Conservation (phyloP, 2,329 filamentous ascomycete species). For the Colletotrichum caudatum region DNA sequence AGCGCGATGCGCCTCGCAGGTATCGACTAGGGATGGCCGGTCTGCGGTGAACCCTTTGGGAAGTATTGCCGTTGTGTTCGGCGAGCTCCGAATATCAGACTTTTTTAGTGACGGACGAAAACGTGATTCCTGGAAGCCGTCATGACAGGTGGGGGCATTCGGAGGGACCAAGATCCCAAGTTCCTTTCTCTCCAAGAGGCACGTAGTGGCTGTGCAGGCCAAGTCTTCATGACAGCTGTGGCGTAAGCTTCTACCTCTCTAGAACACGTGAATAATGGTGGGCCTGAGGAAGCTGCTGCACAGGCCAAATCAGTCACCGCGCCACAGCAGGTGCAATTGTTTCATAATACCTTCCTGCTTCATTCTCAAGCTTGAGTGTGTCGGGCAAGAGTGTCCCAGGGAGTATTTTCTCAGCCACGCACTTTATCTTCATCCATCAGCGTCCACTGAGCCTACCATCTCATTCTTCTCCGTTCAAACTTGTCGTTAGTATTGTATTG, state of each 20-base stretch:
- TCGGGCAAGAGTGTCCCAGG: conserved; percentile 32
- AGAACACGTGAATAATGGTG: conserved; percentile 35
- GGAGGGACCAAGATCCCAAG: neutral
- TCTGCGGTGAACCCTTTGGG: conserved; percentile 32
- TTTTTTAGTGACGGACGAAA: neutral
- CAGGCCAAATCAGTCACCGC: conserved; percentile 30
- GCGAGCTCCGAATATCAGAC: conserved; percentile 26
- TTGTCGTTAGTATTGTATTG: conserved; percentile 11
- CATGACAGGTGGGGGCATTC: neutral
- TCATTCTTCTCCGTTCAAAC: conserved; percentile 8
- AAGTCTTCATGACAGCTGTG: conserved; percentile 13
- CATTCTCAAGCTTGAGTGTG: conserved; percentile 35
- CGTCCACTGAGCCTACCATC: conserved; percentile 8
- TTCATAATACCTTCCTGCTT: conserved; percentile 34
- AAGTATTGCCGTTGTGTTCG: conserved; percentile 26
- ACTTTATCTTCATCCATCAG: conserved; percentile 25
- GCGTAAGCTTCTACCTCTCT: conserved; percentile 8
- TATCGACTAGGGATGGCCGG: neutral
- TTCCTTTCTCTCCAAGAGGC: neutral
- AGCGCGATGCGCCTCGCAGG: conserved; percentile 22
- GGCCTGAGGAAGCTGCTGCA: conserved; percentile 26
- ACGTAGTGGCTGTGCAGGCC: conserved; percentile 24
- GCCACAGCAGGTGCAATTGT: conserved; percentile 29
- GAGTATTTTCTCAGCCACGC: conserved; percentile 36
- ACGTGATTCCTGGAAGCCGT: neutral